Conservation (phyloP, 2,329 filamentous ascomycete species). For the Talaromyces sp. region DNA sequence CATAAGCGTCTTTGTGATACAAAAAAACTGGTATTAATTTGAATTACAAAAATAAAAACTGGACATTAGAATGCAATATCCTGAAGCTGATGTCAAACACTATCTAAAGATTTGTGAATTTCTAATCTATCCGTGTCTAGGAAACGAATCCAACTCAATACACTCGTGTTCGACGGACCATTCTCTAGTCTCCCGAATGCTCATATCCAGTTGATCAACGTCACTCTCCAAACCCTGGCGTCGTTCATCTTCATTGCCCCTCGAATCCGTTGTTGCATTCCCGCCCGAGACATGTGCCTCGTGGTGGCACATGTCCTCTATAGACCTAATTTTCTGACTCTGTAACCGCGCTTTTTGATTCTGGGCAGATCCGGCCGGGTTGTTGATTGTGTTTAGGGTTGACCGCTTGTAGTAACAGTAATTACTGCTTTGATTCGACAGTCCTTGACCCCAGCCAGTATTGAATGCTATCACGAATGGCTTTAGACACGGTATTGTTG, state of each 20-base stretch:
- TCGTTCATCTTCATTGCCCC: neutral
- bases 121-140: neutral
- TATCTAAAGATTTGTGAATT: neutral
- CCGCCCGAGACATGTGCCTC: neutral
- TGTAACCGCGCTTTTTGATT: neutral
- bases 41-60: neutral
- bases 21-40: neutral
- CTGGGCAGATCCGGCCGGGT: conserved; percentile 8
- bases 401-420: conserved; percentile 5
- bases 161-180: conserved; percentile 12
- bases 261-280: neutral
- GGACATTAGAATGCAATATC: neutral
- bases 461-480: conserved; percentile 38
- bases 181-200: conserved; percentile 15
- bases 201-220: conserved; percentile 14
- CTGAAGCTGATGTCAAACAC: neutral
- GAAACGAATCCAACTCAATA: conserved; percentile 1
- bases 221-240: neutral
- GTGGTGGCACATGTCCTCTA: neutral
- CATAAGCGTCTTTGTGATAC: neutral
- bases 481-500: conserved; percentile 38
- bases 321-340: neutral
- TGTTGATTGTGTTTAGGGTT: conserved; percentile 7
- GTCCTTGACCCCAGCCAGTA: conserved; percentile 28
- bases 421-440: neutral